Evolutionary conservation across 768 basidiomycete genomes (phyloP).

Genomic region (Ramaria sp.): DNA sequence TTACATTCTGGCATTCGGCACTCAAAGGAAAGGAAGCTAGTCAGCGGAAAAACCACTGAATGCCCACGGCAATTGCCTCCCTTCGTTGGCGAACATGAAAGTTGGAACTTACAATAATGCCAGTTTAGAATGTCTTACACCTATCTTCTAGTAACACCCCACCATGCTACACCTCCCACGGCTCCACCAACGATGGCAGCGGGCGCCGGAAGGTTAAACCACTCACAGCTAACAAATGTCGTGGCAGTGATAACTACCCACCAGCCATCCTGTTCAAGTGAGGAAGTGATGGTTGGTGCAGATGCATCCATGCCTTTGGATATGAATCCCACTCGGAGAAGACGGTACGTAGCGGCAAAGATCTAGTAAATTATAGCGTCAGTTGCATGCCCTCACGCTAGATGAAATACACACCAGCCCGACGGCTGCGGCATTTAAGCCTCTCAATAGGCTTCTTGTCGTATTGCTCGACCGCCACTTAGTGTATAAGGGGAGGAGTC

Average conservation of each 20-base stretch:
- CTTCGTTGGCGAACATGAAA: too few relatives aligned
- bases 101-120: too few relatives aligned
- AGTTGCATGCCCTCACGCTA: conserved; percentile 24
- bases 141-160: conserved; percentile 19
- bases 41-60: too few relatives aligned
- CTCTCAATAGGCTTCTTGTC: conserved; percentile 20
- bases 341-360: conserved; percentile 4
- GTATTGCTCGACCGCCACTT: not conserved
- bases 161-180: conserved; percentile 33
- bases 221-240: conserved; percentile 31
- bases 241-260: conserved; percentile 34
- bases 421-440: conserved; percentile 32
- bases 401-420: conserved; percentile 32
- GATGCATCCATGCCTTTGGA: not conserved
- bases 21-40: too few relatives aligned
- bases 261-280: conserved; percentile 31
- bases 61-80: too few relatives aligned
- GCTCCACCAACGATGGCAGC: conserved; percentile 31
- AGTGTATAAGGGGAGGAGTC: conserved; percentile 17
- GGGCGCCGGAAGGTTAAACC: conserved; percentile 30
- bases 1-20: too few relatives aligned
- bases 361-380: not conserved
- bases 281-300: conserved; percentile 9
- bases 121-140: not conserved
- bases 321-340: conserved; percentile 6